Percentiles rank a stretch among this genome's conserved stretches.
Evolutionary conservation across 352 stramenopile genomes (phyloP).

Genomic region (Ophiocytium majus): DNA sequence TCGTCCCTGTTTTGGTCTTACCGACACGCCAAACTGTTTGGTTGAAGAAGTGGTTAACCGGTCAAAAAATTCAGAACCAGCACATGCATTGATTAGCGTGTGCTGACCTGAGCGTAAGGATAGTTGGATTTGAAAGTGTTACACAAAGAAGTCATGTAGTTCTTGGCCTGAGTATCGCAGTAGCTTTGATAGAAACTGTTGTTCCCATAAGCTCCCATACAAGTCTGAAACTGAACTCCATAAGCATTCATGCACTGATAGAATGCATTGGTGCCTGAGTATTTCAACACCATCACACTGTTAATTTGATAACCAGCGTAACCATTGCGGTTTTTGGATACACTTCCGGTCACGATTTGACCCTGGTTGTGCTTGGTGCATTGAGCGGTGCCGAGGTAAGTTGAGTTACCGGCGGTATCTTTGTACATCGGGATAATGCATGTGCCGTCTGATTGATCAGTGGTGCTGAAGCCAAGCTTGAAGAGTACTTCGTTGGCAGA

Average conservation of each 20-base stretch:
- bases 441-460: neutral
- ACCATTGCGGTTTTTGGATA: neutral
- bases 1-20: neutral
- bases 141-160: neutral
- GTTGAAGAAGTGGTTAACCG: neutral
- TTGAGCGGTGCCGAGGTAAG: neutral
- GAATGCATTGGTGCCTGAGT: too few species aligned
- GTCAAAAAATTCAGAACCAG: neutral
- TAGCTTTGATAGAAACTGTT: neutral
- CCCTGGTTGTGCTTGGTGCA: neutral
- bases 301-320: neutral
- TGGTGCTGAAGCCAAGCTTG: neutral
- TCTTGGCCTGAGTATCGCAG: neutral
- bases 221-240: neutral
- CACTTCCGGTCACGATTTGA: neutral
- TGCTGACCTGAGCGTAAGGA: neutral
- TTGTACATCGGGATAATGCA: slow-evolving; percentile 11
- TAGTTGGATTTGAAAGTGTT: neutral
- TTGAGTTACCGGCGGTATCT: neutral
- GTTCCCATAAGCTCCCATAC: neutral
- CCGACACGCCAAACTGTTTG: neutral
- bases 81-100: neutral
- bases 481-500: neutral
- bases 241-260: neutral
- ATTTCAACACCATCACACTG: neutral